phyloP scores from a whole-genome alignment of 805 yeast species.

The Maudiozyma bulderi region DNA sequence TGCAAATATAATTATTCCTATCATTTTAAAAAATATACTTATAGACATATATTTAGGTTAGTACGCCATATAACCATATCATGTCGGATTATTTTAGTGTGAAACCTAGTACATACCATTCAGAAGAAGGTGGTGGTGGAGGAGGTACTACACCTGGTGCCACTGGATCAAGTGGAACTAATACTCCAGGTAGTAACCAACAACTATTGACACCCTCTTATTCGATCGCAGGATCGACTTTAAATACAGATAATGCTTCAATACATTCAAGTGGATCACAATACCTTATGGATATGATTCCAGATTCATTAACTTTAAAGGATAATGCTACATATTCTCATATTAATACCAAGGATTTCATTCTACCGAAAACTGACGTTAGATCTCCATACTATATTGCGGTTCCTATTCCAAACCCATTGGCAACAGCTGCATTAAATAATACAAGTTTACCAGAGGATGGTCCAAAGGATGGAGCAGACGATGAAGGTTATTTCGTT shows the following conservation, averaged over 20 bases:
- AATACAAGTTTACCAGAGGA: conserved; percentile 1
- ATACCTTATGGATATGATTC: conserved; percentile 16
- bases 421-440: conserved; percentile 6
- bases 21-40: background rate
- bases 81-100: conserved; percentile 22
- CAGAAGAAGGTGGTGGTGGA: background rate
- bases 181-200: background rate
- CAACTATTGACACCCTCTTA: background rate
- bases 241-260: conserved; percentile 10
- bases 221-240: background rate
- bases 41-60: too few relatives aligned
- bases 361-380: conserved; percentile 22
- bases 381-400: conserved; percentile 27
- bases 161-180: background rate
- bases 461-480: conserved; percentile 6
- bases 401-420: conserved; percentile 28
- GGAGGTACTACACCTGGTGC: background rate
- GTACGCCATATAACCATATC: background rate
- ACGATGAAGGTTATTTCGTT: conserved; percentile 16
- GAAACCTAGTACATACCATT: conserved; percentile 2
- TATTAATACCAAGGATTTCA: conserved; percentile 2
- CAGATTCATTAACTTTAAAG: conserved; percentile 10
- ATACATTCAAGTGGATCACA: conserved; percentile 16
- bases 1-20: too few relatives aligned
- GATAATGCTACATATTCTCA: conserved; percentile 5